Percentiles rank a stretch among this genome's conserved stretches.
Evolutionary conservation across 768 basidiomycete genomes (phyloP).

Genomic region (Boletus edulis): DNA sequence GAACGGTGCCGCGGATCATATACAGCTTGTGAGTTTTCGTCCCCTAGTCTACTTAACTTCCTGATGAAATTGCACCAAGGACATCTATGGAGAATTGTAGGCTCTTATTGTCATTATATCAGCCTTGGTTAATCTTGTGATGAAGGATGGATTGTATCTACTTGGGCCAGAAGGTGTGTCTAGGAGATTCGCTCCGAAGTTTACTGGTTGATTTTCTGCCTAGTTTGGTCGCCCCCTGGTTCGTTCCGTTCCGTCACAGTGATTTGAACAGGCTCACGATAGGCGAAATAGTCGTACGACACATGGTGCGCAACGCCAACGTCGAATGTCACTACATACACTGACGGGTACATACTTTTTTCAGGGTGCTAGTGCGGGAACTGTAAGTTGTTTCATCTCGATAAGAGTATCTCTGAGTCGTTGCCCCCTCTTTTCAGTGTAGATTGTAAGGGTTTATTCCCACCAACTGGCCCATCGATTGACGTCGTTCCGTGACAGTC

Average conservation of each 20-base stretch:
- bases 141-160: slow-evolving; percentile 93
- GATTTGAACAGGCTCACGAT: slow-evolving; percentile 1
- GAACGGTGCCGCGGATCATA: slow-evolving; percentile 92
- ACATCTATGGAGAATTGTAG: slow-evolving; percentile 94
- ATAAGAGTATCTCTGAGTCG: not conserved
- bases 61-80: slow-evolving; percentile 43
- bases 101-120: not conserved
- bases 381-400: slow-evolving; percentile 48
- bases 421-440: slow-evolving; percentile 42
- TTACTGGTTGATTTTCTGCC: not conserved
- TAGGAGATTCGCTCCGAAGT: not conserved
- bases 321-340: not conserved
- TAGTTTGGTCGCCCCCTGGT: slow-evolving; percentile 79
- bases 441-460: slow-evolving; percentile 52
- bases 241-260: slow-evolving; percentile 24
- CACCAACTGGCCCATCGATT: not conserved
- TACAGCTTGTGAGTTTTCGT: slow-evolving; percentile 64
- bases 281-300: slow-evolving; percentile 47
- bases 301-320: slow-evolving; percentile 43
- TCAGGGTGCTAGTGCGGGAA: slow-evolving; percentile 69
- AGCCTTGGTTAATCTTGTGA: not conserved
- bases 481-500: slow-evolving; percentile 36
- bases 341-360: slow-evolving; percentile 1
- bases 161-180: slow-evolving; percentile 81
- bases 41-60: not conserved